Conservation (phyloP, 2,329 filamentous ascomycete species). For the Colletotrichum trifolii region DNA sequence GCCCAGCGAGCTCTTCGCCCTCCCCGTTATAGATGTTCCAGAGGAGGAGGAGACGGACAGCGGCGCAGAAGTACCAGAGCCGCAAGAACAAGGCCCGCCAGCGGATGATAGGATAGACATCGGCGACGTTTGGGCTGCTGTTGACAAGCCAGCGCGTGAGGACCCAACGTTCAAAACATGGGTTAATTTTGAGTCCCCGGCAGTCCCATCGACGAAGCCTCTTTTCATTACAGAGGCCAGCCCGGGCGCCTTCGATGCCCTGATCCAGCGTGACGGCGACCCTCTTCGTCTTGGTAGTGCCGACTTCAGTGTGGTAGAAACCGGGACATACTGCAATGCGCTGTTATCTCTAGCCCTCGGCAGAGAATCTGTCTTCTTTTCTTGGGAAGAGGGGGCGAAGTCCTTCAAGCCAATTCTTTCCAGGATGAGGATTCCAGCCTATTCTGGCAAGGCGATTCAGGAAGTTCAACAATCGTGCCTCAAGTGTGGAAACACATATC, state of each 20-base stretch:
- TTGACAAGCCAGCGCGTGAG: conserved; percentile 45
- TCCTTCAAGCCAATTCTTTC: conserved; percentile 63
- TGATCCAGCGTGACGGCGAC: conserved; percentile 57
- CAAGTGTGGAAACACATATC: conserved; percentile 59
- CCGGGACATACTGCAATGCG: conserved; percentile 63
- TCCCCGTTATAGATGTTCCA: conserved; percentile 42
- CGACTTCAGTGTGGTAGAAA: conserved; percentile 57
- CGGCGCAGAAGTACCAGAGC: background rate
- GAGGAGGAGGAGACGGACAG: conserved; percentile 37
- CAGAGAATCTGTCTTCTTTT: conserved; percentile 77
- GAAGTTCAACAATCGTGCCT: conserved; percentile 60
- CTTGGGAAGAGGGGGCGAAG: conserved; percentile 63
- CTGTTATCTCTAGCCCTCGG: conserved; percentile 76
- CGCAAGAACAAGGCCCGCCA: conserved; percentile 40
- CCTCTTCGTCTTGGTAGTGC: conserved; percentile 51
- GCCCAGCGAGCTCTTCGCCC: conserved; percentile 55
- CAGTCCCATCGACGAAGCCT: conserved; percentile 53
- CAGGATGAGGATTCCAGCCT: conserved; percentile 65
- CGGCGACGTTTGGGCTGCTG: conserved; percentile 60
- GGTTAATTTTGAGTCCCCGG: conserved; percentile 69
- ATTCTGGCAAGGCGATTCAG: conserved; percentile 61
- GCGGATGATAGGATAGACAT: background rate
- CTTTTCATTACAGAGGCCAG: conserved; percentile 77
- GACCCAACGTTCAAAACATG: conserved; percentile 69
- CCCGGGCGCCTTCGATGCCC: conserved; percentile 72